Percentiles rank a stretch among this genome's conserved stretches.
Conservation (phyloP, 192 early-diverging fungal genomes). For the Diversispora epigaea region DNA sequence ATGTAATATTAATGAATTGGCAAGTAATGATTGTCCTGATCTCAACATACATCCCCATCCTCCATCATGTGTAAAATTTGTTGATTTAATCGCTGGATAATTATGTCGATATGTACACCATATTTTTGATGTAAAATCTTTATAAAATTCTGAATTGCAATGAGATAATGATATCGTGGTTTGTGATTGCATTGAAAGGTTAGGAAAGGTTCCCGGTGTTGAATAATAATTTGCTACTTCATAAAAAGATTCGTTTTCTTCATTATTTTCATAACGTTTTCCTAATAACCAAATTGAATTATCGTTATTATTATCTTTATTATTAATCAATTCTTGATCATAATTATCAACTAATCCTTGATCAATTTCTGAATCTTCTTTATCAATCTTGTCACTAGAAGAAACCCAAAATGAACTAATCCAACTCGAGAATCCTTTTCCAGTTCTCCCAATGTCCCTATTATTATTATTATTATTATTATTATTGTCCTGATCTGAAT, state of each 20-base stretch:
- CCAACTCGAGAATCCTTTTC: conserved; percentile 19
- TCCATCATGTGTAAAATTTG: conserved; percentile 78
- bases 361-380: conserved; percentile 23
- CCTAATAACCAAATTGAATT: conserved; percentile 39
- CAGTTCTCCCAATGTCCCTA: neutral
- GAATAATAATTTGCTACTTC: conserved; percentile 12
- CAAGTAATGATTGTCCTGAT: conserved; percentile 89
- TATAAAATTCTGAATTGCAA: conserved; percentile 54
- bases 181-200: conserved; percentile 10
- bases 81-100: conserved; percentile 79
- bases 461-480: conserved; percentile 11
- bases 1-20: conserved; percentile 76
- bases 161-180: neutral
- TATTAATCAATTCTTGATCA: neutral
- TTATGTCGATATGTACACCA: conserved; percentile 94
- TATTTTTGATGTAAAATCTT: conserved; percentile 79
- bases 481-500: neutral
- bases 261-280: conserved; percentile 33
- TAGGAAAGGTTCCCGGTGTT: conserved; percentile 19
- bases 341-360: conserved; percentile 19
- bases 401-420: conserved; percentile 27
- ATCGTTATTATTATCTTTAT: neutral
- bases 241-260: conserved; percentile 8
- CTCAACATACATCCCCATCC: conserved; percentile 99
- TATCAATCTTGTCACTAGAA: neutral